Base-by-base conservation (phyloP, 2,329 filamentous ascomycete genomes). In the Pyrenophora seminiperda region DNA sequence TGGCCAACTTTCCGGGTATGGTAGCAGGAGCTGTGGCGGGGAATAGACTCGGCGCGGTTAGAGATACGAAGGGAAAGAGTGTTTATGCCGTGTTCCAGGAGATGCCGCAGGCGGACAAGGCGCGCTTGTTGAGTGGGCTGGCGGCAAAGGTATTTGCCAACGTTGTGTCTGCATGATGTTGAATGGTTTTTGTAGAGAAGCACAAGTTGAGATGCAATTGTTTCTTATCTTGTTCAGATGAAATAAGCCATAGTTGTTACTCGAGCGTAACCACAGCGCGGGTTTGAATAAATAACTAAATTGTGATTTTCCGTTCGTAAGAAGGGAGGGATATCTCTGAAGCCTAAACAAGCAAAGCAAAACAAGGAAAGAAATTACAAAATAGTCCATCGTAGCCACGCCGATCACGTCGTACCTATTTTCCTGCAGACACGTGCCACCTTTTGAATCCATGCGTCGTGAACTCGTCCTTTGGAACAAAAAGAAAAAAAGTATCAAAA, bases 11-110 rank as follows among this genome's bases (percentile, higher is more conserved):
- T 40, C 90, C 93, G 0, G 94, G 94, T 0, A 82, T 93, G 66
- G 74, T 97, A 30, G 93, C 93, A 0, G 94, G 94, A 2, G 91
- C 90, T 2, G 92, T 97, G 2, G 93, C 92, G 0, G 94, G 94
- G 9, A 97, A 97, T 75, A 78, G 92, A 42, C 76, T 97, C n/a
- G 94, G 94, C 1, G 90, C 90, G 5, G 84, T 99, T 15, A 81
- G 94, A 48, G 94, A 99, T 75, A 85, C 89, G 24, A 91, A 86
- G 75, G 92, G 92, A 17, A 97, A 97, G 85, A 96, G 90, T 68
- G 94, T 99, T 5, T 97, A 95, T 74, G 81, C 86, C 20, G 94
- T 97, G 13, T 97, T 93, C 72, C 85, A 90, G 79, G 89, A 96
- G 63, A 78, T 99, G 67, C 91, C 91, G 41, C 88, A 91, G 73